Evolutionary conservation across 2,329 filamentous ascomycete species (phyloP), one percentile per base, ranked within the genome.

Genomic region (Xylaria digitata): DNA sequence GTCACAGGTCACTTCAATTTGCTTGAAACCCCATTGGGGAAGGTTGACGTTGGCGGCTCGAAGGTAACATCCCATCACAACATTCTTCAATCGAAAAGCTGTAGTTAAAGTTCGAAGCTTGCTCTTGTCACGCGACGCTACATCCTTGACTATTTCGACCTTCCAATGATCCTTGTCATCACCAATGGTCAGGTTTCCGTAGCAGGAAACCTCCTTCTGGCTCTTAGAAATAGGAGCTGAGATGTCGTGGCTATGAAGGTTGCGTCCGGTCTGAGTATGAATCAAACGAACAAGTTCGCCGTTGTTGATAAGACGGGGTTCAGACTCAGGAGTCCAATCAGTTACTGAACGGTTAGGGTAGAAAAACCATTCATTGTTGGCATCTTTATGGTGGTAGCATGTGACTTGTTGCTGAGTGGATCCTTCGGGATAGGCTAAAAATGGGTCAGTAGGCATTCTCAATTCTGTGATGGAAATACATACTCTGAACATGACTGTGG

Each of bases 311-410:
- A 90, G 97, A 68, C 93, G 84, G 42, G 91, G 88, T 65, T 89
- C 86, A n/a, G 83, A 89, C 66, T 92, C 89, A 4, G 88, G 81
- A 74, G 94, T 85, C 76, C 90, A 97, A 19, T 92, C 90, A 26
- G 86, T 81, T 66, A 97, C 88, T 61, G 85, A 81, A 70, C 96
- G 92, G 82, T 95, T 97, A 30, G 96, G 96, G 80, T 97, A 97
- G 82, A 99, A 94, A 82, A 96, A 97, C 96, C 96, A 99, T 80
- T 99, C 96, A 79, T 99, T 99, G 87, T 99, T 99, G 79, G 95
- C 87, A 84, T 99, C 96, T 80, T 99, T 99, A 86, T 99, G 96
- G 82, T 99, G 96, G 82, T 99, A 99, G 85, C 96, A 99, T 70
- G 96, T 99, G 69, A 99, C 90, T 80, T 99, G 96, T 81, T 99